These are phyloP conservation scores for Madurella fahalii DNA, from an alignment of 2,329 filamentous ascomycete genomes.

Conservation along the genomic window DNA sequence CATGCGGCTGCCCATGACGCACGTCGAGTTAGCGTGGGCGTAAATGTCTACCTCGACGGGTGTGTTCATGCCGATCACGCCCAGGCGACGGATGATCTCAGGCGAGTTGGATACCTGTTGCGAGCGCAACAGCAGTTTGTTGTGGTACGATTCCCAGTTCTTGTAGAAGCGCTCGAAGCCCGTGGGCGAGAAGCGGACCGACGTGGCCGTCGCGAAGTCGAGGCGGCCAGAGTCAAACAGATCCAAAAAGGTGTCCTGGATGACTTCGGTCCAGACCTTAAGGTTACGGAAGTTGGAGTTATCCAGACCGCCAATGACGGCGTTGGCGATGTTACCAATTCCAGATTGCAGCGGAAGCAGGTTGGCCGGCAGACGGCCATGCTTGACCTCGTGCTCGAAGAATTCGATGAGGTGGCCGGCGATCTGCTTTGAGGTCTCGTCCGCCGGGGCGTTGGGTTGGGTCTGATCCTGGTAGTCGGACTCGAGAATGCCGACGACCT, in stretches of 20 bases:
- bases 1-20: constrained; percentile 85
- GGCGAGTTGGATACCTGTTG: constrained; percentile 86
- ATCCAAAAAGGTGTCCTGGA: constrained; percentile 89
- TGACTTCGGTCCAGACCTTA: constrained; percentile 89
- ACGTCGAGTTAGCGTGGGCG: constrained; percentile 86
- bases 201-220: constrained; percentile 86
- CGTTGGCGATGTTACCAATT: constrained; percentile 91
- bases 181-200: constrained; percentile 84
- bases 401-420: constrained; percentile 75
- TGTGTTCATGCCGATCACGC: constrained; percentile 92
- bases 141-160: constrained; percentile 73
- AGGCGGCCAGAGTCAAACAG: constrained; percentile 85
- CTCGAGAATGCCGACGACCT: constrained; percentile 80
- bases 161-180: constrained; percentile 90
- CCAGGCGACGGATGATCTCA: constrained; percentile 82
- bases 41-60: constrained; percentile 94
- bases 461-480: constrained; percentile 77
- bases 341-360: constrained; percentile 81
- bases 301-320: constrained; percentile 78
- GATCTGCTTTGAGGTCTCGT: constrained; percentile 68
- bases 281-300: constrained; percentile 81
- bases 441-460: constrained; percentile 69
- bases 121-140: constrained; percentile 80
- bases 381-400: constrained; percentile 78
- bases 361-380: constrained; percentile 70